Evolutionary conservation across 179 eudicot genomes (phyloP).

Genomic region (Actinidia polygama): DNA sequence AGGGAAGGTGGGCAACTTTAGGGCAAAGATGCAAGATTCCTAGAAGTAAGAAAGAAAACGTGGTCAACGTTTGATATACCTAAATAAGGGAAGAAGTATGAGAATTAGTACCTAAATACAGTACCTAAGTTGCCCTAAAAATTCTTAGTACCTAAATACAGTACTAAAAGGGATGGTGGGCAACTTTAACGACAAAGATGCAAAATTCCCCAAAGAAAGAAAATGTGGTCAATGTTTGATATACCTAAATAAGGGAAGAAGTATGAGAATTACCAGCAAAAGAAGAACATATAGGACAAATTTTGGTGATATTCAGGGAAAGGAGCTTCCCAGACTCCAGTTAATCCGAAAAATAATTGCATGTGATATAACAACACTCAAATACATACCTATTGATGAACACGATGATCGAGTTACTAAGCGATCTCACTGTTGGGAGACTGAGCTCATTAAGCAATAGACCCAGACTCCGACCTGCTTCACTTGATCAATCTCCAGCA

Average conservation of each 20-base stretch:
- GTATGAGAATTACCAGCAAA: background rate
- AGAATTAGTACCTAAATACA: background rate
- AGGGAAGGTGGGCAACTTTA: background rate
- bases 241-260: background rate
- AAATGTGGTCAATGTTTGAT: background rate
- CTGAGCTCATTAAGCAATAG: constrained; percentile 96
- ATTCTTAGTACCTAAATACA: no score
- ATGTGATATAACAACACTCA: background rate
- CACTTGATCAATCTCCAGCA: constrained; percentile 81
- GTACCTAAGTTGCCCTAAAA: no score
- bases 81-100: constrained; percentile 1
- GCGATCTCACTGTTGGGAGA: constrained; percentile 72
- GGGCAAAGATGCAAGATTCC: background rate
- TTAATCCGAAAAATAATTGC: background rate
- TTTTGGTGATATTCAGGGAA: constrained; percentile 13
- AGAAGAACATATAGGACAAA: constrained; percentile 7
- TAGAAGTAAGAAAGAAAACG: background rate
- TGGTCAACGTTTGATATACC: background rate
- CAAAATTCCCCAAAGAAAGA: background rate
- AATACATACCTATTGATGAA: constrained; percentile 74
- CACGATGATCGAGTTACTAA: constrained; percentile 75
- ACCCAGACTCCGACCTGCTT: constrained; percentile 85
- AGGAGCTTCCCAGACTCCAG: background rate
- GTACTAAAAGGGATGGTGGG: background rate
- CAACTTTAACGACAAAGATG: background rate